Conservation (phyloP, 176 grass and related monocot genomes). For the Metroxylon sagu region DNA sequence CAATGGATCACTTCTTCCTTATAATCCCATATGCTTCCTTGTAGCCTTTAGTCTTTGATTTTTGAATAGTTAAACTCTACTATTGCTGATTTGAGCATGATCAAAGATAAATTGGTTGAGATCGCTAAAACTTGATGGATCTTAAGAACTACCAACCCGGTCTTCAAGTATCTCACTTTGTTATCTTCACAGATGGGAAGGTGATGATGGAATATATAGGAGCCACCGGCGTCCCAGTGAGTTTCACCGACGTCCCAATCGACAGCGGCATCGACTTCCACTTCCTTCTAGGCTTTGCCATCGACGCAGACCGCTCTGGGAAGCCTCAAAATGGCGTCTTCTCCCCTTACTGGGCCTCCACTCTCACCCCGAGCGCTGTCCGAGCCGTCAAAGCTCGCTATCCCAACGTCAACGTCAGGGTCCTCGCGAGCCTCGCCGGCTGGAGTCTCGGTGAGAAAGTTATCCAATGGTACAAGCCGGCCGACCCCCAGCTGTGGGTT, state of each 20-base stretch:
- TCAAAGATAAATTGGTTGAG: too few species aligned
- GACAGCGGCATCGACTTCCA: constrained; percentile 4
- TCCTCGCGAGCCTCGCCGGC: constrained; percentile 12
- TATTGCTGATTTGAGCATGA: too few species aligned
- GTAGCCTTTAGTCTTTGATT: too few species aligned
- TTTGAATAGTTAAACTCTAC: too few species aligned
- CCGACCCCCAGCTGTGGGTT: background rate
- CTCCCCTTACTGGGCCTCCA: constrained; percentile 10
- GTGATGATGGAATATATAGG: constrained; percentile 23
- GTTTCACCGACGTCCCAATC: constrained; percentile 3
- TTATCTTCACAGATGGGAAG: constrained; percentile 8
- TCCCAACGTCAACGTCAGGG: constrained; percentile 11
- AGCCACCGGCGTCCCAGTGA: constrained; percentile 3
- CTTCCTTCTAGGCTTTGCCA: constrained; percentile 15
- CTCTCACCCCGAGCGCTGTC: background rate
- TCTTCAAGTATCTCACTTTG: too few species aligned
- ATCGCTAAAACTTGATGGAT: too few species aligned
- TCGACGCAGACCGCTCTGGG: background rate
- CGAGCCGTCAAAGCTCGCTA: background rate
- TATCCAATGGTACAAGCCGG: constrained; percentile 1
- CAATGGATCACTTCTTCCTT: too few species aligned
- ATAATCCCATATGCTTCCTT: too few species aligned
- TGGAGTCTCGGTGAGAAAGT: constrained; percentile 7
- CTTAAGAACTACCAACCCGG: too few species aligned
- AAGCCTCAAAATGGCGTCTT: background rate